Evolutionary conservation across 257 asterid genomes (phyloP).

Genomic region (Solanum acaule): DNA sequence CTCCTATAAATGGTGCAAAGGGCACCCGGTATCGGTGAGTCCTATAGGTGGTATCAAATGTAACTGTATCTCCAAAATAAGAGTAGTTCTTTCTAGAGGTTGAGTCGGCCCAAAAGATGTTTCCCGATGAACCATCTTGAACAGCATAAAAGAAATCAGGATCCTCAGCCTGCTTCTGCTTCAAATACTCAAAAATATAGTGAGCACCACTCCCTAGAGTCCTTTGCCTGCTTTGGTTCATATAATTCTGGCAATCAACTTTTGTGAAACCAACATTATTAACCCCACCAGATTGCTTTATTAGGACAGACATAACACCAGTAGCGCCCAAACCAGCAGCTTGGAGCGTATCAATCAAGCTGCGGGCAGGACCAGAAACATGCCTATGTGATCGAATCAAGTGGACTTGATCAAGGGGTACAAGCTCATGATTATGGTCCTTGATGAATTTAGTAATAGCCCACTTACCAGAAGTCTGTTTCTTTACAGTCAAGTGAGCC

Average conservation of each 20-base stretch:
- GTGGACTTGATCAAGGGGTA: slow-evolving; percentile 87
- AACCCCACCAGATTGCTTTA: slow-evolving; percentile 90
- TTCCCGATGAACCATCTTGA: slow-evolving; percentile 60
- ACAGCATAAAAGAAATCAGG: slow-evolving; percentile 63
- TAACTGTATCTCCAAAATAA: slow-evolving; percentile 85
- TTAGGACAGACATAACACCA: slow-evolving; percentile 77
- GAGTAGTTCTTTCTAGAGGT: slow-evolving; percentile 51
- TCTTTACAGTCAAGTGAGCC: slow-evolving; percentile 75
- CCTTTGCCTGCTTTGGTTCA: slow-evolving; percentile 68
- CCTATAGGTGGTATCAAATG: slow-evolving; percentile 86
- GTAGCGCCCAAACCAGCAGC: slow-evolving; percentile 99
- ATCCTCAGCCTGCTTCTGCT: slow-evolving; percentile 64
- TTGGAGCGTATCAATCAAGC: slow-evolving; percentile 88
- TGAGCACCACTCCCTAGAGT: slow-evolving; percentile 85
- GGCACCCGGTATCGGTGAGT: slow-evolving; percentile 85
- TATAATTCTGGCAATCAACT: slow-evolving; percentile 85
- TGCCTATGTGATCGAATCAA: slow-evolving; percentile 86
- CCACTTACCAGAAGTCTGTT: slow-evolving; percentile 85
- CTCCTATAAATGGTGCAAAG: slow-evolving; percentile 82
- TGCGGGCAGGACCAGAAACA: slow-evolving; percentile 86
- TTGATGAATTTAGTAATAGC: slow-evolving; percentile 51
- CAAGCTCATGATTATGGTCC: slow-evolving; percentile 87
- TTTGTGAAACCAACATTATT: slow-evolving; percentile 91
- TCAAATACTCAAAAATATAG: slow-evolving; percentile 68
- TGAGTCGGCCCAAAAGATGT: slow-evolving; percentile 87